Percentiles rank a stretch among this genome's conserved stretches.
phyloP scores from a whole-genome alignment of 1,284 basidiomycete species.

The Retiboletus flavoniger region DNA sequence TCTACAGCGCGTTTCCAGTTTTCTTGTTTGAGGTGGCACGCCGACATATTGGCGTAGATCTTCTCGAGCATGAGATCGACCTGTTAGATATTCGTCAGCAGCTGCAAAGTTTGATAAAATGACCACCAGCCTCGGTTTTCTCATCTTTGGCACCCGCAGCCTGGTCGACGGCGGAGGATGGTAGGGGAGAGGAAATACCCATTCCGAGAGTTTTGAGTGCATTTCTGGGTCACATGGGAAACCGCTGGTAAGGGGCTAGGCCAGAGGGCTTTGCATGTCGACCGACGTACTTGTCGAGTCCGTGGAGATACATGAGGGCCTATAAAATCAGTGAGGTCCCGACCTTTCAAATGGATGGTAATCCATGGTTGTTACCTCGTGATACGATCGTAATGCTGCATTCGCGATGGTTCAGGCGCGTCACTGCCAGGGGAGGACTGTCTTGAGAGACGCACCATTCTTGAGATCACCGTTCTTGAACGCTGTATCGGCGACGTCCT shows the following conservation, averaged over 20 bases:
- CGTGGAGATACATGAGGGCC: slow-evolving; percentile 68
- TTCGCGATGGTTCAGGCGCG: slow-evolving; percentile 10
- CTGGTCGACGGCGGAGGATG: slow-evolving; percentile 34
- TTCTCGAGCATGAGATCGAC: slow-evolving; percentile 72
- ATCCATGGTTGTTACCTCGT: slow-evolving; percentile 48
- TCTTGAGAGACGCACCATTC: slow-evolving; percentile 47
- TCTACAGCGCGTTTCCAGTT: slow-evolving; percentile 77
- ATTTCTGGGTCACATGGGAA: slow-evolving; percentile 38
- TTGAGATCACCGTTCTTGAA: slow-evolving; percentile 67
- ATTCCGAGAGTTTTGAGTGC: slow-evolving; percentile 51
- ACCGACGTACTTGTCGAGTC: slow-evolving; percentile 61
- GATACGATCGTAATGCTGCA: slow-evolving; percentile 63
- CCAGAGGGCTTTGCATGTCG: neutral
- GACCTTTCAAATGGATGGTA: neutral
- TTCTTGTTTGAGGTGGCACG: slow-evolving; percentile 70
- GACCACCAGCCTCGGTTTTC: slow-evolving; percentile 49
- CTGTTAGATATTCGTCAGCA: slow-evolving; percentile 37
- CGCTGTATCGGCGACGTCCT: slow-evolving; percentile 70
- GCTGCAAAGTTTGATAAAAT: neutral
- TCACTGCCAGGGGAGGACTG: neutral
- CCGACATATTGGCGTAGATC: slow-evolving; percentile 78
- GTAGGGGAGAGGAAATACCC: slow-evolving; percentile 20
- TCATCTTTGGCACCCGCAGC: slow-evolving; percentile 44
- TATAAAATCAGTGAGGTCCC: slow-evolving; percentile 29
- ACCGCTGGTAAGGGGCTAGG: neutral